A percentile compares a stretch with the other conserved stretches of the same genome.
Evolutionary conservation across 2,329 filamentous ascomycete genomes (phyloP).

Genomic region (Neofusicoccum ribis): DNA sequence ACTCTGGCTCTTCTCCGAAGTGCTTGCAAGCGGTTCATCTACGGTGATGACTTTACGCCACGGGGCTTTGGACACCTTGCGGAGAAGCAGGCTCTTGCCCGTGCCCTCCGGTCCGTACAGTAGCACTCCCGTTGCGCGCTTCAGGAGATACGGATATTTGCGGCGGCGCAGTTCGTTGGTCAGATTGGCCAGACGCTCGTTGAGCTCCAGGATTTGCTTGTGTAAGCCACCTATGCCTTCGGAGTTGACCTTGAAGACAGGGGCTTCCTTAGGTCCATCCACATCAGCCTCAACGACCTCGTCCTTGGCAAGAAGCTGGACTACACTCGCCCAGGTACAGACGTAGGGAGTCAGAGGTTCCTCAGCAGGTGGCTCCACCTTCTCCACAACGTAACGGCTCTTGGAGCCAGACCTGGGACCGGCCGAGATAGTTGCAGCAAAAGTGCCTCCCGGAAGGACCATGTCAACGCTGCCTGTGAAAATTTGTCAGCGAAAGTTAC

Average conservation of each 20-base stretch:
- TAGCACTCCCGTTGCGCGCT: conserved; percentile 56
- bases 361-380: conserved; percentile 49
- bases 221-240: conserved; percentile 68
- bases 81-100: conserved; percentile 76
- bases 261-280: conserved; percentile 9
- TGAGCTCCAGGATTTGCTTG: conserved; percentile 64
- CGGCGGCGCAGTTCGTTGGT: conserved; percentile 21
- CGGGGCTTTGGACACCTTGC: conserved; percentile 62
- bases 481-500: not conserved
- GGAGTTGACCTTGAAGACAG: conserved; percentile 23
- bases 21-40: conserved; percentile 43
- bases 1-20: conserved; percentile 47
- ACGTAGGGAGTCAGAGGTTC: conserved; percentile 29
- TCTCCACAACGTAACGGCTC: conserved; percentile 61
- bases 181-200: conserved; percentile 58
- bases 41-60: conserved; percentile 72
- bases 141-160: conserved; percentile 8
- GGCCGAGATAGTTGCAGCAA: conserved; percentile 50
- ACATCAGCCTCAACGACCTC: conserved; percentile 16
- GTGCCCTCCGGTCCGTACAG: conserved; percentile 82
- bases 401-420: conserved; percentile 55
- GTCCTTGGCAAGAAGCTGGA: conserved; percentile 24
- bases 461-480: conserved; percentile 62
- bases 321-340: conserved; percentile 31
- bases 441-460: conserved; percentile 67